Percentiles rank a stretch among this genome's conserved stretches.
phyloP scores from a whole-genome alignment of 1,284 basidiomycete genomes.

The Moniliophthora roreri region DNA sequence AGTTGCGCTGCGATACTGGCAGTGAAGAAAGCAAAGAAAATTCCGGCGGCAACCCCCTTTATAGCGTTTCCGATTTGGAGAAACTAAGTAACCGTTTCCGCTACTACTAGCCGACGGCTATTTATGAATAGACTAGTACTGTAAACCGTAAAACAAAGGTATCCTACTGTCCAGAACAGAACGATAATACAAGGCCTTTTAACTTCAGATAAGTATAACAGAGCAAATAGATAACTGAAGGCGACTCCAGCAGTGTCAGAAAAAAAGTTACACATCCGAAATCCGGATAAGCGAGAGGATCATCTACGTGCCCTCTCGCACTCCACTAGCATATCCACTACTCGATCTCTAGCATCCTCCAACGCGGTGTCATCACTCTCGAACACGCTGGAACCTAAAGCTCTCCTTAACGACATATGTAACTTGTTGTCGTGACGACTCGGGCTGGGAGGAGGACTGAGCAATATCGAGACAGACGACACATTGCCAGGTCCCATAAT shows the following conservation, averaged over 20 bases:
- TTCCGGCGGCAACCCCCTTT: too few species aligned
- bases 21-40: too few species aligned
- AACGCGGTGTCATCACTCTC: slow-evolving; percentile 42
- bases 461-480: slow-evolving; percentile 37
- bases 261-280: background rate
- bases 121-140: too few species aligned
- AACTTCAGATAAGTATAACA: background rate
- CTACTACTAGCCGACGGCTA: too few species aligned
- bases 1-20: too few species aligned
- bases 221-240: background rate
- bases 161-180: too few species aligned
- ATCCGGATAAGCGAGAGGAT: background rate
- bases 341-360: slow-evolving; percentile 68
- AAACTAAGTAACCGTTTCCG: too few species aligned
- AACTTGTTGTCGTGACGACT: slow-evolving; percentile 38
- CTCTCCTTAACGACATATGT: slow-evolving; percentile 44
- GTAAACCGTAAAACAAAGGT: too few species aligned
- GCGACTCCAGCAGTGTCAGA: background rate
- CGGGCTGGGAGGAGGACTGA: slow-evolving; percentile 61
- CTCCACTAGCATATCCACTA: slow-evolving; percentile 65
- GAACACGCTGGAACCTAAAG: slow-evolving; percentile 60
- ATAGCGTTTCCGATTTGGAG: too few species aligned
- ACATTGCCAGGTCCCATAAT: slow-evolving; percentile 23
- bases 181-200: too few species aligned
- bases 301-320: slow-evolving; percentile 34